Base-by-base conservation (phyloP, 2,329 filamentous ascomycete species). In the Epichloe elymi region DNA sequence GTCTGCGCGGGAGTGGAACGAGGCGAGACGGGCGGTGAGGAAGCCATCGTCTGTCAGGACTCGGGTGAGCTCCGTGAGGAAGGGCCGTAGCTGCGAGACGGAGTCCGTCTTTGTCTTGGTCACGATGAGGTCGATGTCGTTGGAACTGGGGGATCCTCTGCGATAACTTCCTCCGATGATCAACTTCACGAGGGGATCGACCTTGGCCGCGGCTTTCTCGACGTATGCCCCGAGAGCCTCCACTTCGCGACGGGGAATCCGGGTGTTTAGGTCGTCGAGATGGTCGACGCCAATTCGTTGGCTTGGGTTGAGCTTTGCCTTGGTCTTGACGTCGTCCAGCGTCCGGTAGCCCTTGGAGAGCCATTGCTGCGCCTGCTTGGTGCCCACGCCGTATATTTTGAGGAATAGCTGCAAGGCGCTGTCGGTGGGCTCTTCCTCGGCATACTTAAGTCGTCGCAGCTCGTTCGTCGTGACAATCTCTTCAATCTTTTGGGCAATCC, bases 91-190 rank as follows among this genome's bases (percentile, higher is more conserved):
- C 3, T 85, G 74, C 0, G 70, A 65, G 5, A 76, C 65, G 1
- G 71, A 69, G 0, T 56, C 60, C 0, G 83, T 83, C 0, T 74
- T 72, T 0, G 75, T 70, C 60, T 84, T 85, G 1, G 87, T 94
- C 55, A 96, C 76, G 53, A 97, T 79, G 40, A 91, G 73, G 64
- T 96, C 91, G 51, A 96, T 85, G 62, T 96, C 91, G 3, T 87
- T 82, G 6, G 82, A 93, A 48, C 76, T 77, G 33, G 75, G 4
- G 4, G 86, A 79, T 17, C 91, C 90, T 33, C 91, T 80, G 23
- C 91, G 80, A 63, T 94, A 96, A 52, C 87, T 94, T 1, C 91
- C 91, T 44, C 85, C 83, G 46, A 95, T 76, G 46, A 88, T 85
- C 52, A 88, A 69, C 63, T 88, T 73, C 51, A 90, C 79, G 0